phyloP scores from a whole-genome alignment of 2,329 filamentous ascomycete genomes.

The Ophiostoma sp. region DNA sequence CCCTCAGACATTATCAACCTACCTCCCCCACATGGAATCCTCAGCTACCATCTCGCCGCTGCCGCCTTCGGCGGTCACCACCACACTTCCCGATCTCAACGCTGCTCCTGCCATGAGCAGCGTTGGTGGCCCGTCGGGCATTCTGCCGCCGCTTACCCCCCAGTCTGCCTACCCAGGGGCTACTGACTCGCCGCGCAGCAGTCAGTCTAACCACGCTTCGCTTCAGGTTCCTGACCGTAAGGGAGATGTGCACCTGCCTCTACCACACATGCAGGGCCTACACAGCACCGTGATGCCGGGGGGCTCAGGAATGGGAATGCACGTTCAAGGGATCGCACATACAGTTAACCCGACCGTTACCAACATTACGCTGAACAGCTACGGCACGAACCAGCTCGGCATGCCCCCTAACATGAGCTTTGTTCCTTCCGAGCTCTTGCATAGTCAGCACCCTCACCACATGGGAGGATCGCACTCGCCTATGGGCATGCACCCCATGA shows the following conservation, averaged over 20 bases:
- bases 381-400: background rate
- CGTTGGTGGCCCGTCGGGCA: background rate
- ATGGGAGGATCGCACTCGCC: slow-evolving; percentile 9
- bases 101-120: background rate
- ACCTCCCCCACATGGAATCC: slow-evolving; percentile 11
- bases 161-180: background rate
- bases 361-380: slow-evolving; percentile 9
- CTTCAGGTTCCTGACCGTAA: slow-evolving; percentile 52
- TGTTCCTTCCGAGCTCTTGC: background rate
- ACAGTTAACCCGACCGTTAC: background rate
- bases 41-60: slow-evolving; percentile 5
- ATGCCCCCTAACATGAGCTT: slow-evolving; percentile 9
- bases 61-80: slow-evolving; percentile 9
- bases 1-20: slow-evolving; percentile 8
- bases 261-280: slow-evolving; percentile 28
- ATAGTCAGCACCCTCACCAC: slow-evolving; percentile 6
- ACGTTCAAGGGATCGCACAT: background rate
- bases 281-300: slow-evolving; percentile 19
- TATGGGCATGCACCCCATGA: slow-evolving; percentile 2
- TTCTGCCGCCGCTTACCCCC: background rate
- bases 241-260: slow-evolving; percentile 33
- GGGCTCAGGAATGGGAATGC: slow-evolving; percentile 23
- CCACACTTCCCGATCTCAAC: background rate
- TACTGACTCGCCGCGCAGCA: background rate
- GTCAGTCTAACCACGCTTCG: slow-evolving; percentile 46